phyloP scores from a whole-genome alignment of 169 alveolate genomes.

The Cyclospora cayetanensis region DNA sequence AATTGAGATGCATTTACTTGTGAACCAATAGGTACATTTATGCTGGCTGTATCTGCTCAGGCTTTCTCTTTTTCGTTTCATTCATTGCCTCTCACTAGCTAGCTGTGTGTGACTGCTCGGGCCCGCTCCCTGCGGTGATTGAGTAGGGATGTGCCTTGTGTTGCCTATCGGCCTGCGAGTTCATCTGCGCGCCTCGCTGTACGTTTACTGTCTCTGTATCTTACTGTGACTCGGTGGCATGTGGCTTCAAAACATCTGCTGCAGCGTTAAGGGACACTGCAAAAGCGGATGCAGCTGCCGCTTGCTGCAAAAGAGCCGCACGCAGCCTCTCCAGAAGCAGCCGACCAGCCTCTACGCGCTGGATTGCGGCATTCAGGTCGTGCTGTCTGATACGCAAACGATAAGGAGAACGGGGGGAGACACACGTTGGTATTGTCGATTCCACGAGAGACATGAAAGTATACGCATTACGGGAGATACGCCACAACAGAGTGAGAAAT shows the following conservation, averaged over 20 bases:
- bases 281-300: conserved; percentile 52
- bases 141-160: too few relatives aligned
- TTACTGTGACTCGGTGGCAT: conserved; percentile 3
- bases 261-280: conserved; percentile 48
- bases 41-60: not conserved
- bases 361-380: conserved; percentile 61
- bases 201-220: too few relatives aligned
- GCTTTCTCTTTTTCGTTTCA: not conserved
- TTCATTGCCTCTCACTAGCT: not conserved
- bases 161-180: too few relatives aligned
- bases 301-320: conserved; percentile 61
- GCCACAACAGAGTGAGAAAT: not conserved
- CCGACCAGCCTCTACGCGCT: conserved; percentile 68
- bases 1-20: not conserved
- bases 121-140: not conserved
- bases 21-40: too few relatives aligned
- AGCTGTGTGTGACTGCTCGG: not conserved
- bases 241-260: conserved; percentile 14
- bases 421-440: not conserved
- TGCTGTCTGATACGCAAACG: not conserved
- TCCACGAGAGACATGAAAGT: not conserved
- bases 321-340: conserved; percentile 65
- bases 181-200: too few relatives aligned
- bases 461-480: not conserved
- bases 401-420: not conserved